Evolutionary conservation across 2,329 filamentous ascomycete genomes (phyloP).

Genomic region (Penicillium polonicum): DNA sequence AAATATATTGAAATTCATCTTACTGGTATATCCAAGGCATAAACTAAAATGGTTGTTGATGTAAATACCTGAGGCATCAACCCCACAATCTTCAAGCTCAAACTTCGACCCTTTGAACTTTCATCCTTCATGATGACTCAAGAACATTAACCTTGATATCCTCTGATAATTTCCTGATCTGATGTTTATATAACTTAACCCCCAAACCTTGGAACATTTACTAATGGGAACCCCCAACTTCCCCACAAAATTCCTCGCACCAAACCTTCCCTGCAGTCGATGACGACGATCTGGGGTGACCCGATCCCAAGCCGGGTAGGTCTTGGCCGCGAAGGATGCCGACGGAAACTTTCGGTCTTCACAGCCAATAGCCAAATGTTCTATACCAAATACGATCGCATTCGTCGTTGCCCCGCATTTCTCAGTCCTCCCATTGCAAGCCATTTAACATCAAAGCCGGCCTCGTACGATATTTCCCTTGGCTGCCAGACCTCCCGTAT

Average conservation of each 20-base stretch:
- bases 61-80: not conserved
- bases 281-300: constrained; percentile 15
- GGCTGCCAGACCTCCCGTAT: constrained; percentile 2
- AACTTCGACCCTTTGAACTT: not conserved
- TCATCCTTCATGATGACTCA: not conserved
- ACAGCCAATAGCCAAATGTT: not conserved
- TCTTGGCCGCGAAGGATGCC: constrained; percentile 4
- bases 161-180: not conserved
- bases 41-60: not conserved
- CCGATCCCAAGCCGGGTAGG: constrained; percentile 1
- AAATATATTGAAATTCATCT: not conserved
- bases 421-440: not conserved
- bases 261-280: constrained; percentile 17
- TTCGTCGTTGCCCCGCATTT: not conserved
- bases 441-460: not conserved
- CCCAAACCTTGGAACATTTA: not conserved
- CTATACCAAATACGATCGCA: not conserved
- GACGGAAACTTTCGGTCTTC: not conserved
- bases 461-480: constrained; percentile 14
- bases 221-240: not conserved
- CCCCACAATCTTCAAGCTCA: not conserved
- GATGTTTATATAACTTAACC: not conserved
- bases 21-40: not conserved
- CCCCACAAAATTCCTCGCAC: constrained; percentile 14
- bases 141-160: no score